phyloP scores from a whole-genome alignment of 371 early-diverging fungal genomes.

The Chytridiales sp. region DNA sequence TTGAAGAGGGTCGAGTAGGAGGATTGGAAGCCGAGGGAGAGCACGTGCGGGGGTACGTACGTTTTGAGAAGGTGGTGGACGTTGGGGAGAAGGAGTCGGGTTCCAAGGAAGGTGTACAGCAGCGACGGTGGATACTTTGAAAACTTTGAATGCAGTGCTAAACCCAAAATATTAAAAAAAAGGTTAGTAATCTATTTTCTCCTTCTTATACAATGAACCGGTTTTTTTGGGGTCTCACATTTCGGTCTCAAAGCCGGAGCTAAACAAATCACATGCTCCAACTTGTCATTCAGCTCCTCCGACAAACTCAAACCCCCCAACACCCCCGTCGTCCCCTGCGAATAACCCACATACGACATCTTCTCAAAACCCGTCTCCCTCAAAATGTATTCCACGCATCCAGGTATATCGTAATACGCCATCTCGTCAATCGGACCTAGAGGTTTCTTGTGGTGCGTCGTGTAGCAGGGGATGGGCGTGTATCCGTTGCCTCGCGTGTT shows the following conservation, averaged over 20 bases:
- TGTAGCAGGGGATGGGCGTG: constrained; percentile 60
- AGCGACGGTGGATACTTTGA: no score
- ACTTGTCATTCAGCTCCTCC: constrained; percentile 68
- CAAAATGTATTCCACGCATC: constrained; percentile 77
- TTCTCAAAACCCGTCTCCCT: constrained; percentile 62
- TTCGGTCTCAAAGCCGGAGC: constrained; percentile 88
- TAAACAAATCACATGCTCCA: constrained; percentile 81
- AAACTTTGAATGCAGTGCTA: no score
- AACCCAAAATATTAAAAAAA: no score
- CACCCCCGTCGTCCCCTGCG: constrained; percentile 86
- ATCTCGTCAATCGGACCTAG: constrained; percentile 87
- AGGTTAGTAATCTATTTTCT: no score
- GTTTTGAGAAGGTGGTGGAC: no score
- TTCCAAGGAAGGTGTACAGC: no score
- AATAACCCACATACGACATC: constrained; percentile 86
- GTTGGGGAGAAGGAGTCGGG: no score
- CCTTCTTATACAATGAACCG: no score
- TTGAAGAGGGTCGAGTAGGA: not conserved
- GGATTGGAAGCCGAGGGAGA: no score
- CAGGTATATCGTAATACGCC: constrained; percentile 79
- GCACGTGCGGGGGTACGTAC: no score
- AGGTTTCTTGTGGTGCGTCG: constrained; percentile 56
- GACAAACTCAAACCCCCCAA: constrained; percentile 83
- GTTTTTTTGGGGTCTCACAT: no score
- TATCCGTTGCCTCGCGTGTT: constrained; percentile 89